Percentiles rank a stretch among this genome's conserved stretches.
phyloP scores from a whole-genome alignment of 768 basidiomycete species.

The Pholiota molesta region DNA sequence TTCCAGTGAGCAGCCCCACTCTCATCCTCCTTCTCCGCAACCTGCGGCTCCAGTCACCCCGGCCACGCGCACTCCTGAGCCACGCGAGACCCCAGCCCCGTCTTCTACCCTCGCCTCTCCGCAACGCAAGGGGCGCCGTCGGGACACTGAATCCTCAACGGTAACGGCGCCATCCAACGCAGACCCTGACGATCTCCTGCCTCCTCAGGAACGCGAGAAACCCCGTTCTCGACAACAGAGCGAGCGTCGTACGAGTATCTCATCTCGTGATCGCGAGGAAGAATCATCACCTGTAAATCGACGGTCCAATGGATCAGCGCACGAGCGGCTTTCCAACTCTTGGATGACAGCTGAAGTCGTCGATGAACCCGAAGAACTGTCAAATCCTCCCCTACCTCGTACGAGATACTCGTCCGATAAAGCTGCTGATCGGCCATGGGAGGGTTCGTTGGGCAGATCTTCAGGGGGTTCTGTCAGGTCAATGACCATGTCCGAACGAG shows the following conservation, averaged over 20 bases:
- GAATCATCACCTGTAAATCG: neutral
- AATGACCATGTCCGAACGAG: slow-evolving; percentile 31
- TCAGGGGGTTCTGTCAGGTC: slow-evolving; percentile 30
- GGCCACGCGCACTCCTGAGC: slow-evolving; percentile 9
- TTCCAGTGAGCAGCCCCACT: slow-evolving; percentile 12
- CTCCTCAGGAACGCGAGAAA: slow-evolving; percentile 20
- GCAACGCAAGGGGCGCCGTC: slow-evolving; percentile 1
- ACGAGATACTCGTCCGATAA: slow-evolving; percentile 19
- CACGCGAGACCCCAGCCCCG: neutral
- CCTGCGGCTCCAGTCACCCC: slow-evolving; percentile 2
- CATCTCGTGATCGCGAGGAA: slow-evolving; percentile 1
- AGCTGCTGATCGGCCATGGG: slow-evolving; percentile 23
- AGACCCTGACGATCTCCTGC: slow-evolving; percentile 5
- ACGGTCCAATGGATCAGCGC: slow-evolving; percentile 1
- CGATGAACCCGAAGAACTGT: slow-evolving; percentile 27
- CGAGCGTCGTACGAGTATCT: neutral
- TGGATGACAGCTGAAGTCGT: slow-evolving; percentile 4
- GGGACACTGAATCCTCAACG: slow-evolving; percentile 6
- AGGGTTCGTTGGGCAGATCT: slow-evolving; percentile 23
- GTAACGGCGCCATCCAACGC: neutral
- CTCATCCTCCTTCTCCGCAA: slow-evolving; percentile 4
- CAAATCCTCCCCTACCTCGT: slow-evolving; percentile 21
- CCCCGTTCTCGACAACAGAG: slow-evolving; percentile 9
- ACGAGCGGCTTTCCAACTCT: neutral
- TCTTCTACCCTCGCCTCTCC: neutral